Base-by-base conservation (phyloP, 345 rosid species). In the Moricandia arvensis region DNA sequence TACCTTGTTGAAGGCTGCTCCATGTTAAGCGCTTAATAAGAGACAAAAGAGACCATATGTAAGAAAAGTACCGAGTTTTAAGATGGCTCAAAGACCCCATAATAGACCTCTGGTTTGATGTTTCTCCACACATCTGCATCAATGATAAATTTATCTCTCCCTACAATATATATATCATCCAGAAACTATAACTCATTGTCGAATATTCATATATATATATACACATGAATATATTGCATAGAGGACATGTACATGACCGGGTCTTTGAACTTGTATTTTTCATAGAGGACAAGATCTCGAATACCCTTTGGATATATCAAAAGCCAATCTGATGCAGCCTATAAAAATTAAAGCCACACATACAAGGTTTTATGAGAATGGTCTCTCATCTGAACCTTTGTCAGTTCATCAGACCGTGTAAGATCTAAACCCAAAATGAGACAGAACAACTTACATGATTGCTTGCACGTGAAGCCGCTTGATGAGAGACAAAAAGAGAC, bases 241-340 rank as follows among this genome's bases (percentile, higher is more conserved):
- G n/a, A n/a, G n/a, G 90, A 84, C 4, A 88, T 79, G 69, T 81
- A 83, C 45, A 88, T 80, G 10, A 68, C 8, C 4, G 89, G 93
- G 37, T 82, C 66, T 10, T 84, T 79, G 66, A 83, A 89, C 59
- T 83, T 84, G 33, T 75, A 58, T 68, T 87, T 84, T 55, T 74
- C 72, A 66, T 87, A 74, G 8, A 85, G 58, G 63, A 87, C 49
- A 8, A 85, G 64, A 58, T 83, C 83, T 27, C 63, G 77, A 59
- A 89, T 29, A 37, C 93, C 93, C 45, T 81, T 68, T 3, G 93
- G 93, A 70, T 87, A 83, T n/a, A 80, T 76, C 65, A 61, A 82
- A 65, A 89, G 78, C 90, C 91, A 87, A n/a, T 69, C 62, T 18
- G 83, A 82, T 35, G 79, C 81, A 35, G 86, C 85, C 90, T 86